Evolutionary conservation across 2,329 filamentous ascomycete genomes (phyloP), one percentile per base, ranked within the genome.

Genomic region (Dactylella cylindrospora): DNA sequence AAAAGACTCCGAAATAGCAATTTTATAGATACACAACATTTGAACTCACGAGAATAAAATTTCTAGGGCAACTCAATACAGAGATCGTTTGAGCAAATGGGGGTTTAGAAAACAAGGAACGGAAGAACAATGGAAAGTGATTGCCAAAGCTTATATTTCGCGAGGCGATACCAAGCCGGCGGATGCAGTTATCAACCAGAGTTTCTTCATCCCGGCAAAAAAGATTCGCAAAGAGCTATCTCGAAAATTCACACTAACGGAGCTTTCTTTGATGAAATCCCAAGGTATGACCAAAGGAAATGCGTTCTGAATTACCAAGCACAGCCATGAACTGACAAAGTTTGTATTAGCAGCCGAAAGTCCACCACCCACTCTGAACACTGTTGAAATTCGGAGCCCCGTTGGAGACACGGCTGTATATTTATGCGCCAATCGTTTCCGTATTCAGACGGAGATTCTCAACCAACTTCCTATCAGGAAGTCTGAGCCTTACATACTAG

Each of bases 51-150:
- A 6, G 7, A 22, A 23, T 23, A 25, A 46, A 32, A 45, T 2
- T 17, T n/a, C n/a, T 23, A 55, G 51, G 12, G 10, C 49, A n/a
- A 7, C 43, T 7, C 51, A 55, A 55, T 55, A 55, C 10, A 41
- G 51, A 6, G 51, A 55, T 7, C 41, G 51, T n/a, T 29, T 55
- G 13, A 55, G 49, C n/a, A 47, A 55, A 35, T 47, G 51, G 51
- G 51, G 41, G 1, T 55, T 55, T 28, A 46, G 28, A 31, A 55
- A 55, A 17, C 32, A 35, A 1, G 41, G 41, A 9, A 55, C 32
- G n/a, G 40, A 33, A 23, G 7, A 33, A 5, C 29, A 55, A 15
- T 55, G 51, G 51, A 28, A 46, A n/a, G 20, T 13, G 2, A 55
- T 55, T 28, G 51, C 51, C 9, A 32, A 47, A 33, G 40, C 40